These are phyloP conservation scores for Ogataea glucozyma DNA, from an alignment of 805 yeast species.

Conservation along the genomic window DNA sequence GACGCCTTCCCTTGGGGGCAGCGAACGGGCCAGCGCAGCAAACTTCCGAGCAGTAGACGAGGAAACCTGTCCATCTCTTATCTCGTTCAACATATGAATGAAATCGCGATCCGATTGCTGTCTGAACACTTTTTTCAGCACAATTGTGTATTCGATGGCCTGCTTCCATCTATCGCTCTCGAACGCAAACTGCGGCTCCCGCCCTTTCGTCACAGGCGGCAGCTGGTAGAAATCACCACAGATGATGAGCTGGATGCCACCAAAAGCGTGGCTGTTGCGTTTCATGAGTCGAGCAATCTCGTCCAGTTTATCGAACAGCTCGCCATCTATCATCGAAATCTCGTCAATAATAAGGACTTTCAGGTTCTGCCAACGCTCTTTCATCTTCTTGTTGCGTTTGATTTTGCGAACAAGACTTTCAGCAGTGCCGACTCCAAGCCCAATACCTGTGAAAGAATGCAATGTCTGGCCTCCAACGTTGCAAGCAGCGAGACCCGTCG, in stretches of 20 bases:
- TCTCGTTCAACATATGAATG: constrained; percentile 72
- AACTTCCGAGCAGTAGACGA: constrained; percentile 51
- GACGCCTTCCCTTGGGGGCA: constrained; percentile 55
- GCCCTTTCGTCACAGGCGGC: constrained; percentile 63
- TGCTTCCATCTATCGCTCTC: constrained; percentile 63
- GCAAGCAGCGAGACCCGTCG: constrained; percentile 83
- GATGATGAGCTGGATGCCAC: constrained; percentile 74
- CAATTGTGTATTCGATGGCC: constrained; percentile 56
- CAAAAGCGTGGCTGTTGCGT: constrained; percentile 56
- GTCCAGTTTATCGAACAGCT: constrained; percentile 62
- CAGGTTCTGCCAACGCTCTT: constrained; percentile 54
- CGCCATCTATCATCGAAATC: constrained; percentile 77
- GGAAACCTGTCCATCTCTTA: constrained; percentile 63
- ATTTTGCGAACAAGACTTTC: constrained; percentile 51
- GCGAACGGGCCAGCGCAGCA: constrained; percentile 49
- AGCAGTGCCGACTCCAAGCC: constrained; percentile 60
- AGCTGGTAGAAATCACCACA: constrained; percentile 84
- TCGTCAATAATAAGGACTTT: constrained; percentile 74
- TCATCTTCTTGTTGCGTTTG: constrained; percentile 49
- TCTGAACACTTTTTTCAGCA: constrained; percentile 66
- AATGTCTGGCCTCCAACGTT: constrained; percentile 78
- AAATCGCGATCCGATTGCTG: constrained; percentile 73
- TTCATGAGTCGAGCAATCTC: constrained; percentile 56
- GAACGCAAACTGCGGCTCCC: constrained; percentile 55
- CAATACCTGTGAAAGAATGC: constrained; percentile 78